Evolutionary conservation across 495 filamentous ascomycete species (phyloP), one percentile per base, ranked within the genome.

Genomic region (Penicillium odoratum): DNA sequence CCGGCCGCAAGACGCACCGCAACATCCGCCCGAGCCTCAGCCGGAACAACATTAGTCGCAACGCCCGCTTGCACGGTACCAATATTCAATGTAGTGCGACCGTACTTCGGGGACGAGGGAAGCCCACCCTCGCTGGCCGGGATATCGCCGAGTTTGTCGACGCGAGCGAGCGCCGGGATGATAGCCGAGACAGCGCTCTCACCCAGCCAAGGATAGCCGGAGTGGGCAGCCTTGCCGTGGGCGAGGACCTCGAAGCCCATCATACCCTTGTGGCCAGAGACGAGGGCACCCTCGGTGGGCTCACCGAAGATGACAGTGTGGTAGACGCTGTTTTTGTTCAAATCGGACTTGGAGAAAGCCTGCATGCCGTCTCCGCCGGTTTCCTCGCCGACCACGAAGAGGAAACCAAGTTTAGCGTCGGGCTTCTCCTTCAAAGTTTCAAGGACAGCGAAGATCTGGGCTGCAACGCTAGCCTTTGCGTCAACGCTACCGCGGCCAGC

Each of bases 341-440:
- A 75, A 53, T 48, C 73, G 3, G 74, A 78, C 11, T 71, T 40
- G 7, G 76, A 78, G 69, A 78, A 79, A 31, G 55, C 29, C 46
- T 74, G 81, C 94, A 98, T 97, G n/a, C 93, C 93, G 55, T 88
- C 85, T 15, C 93, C 93, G 26, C 78, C 77, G 18, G 75, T 81
- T 68, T 97, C 93, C 67, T 98, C 93, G 53, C 90, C 91, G 3
- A 96, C 91, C 8, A 98, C 93, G 74, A 88, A 97, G 28, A 97
- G 83, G 7, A 98, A 81, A 44, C 85, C 87, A 3, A 95, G 69
- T 40, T 75, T 74, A 7, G 73, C 59, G 34, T 69, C 59, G 6
- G 78, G 71, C 26, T 74, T 61, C 0, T 71, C 48, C 0, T 68
- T 57, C 15, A 93, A 72, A 21, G 91, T 80, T 49, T 87, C 79